Base-by-base conservation (phyloP, 2,329 filamentous ascomycete genomes). In the Lecanicillium sp. region DNA sequence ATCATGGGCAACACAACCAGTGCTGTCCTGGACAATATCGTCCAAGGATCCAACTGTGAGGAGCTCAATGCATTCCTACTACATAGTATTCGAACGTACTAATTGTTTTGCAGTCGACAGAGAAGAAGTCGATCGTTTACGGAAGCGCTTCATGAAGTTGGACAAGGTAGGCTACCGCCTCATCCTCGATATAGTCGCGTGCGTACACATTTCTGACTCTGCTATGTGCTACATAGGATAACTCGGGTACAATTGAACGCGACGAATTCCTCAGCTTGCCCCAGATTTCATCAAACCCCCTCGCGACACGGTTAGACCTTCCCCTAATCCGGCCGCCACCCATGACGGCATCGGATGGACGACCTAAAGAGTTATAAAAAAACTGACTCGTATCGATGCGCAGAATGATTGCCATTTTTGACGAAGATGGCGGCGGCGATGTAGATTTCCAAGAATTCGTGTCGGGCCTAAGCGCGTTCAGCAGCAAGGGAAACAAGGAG, bases 381-480 rank as follows among this genome's bases (percentile, higher is more conserved):
- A 19, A 11, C 28, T 30, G 27, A 41, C 18, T 17, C 31, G 25
- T 25, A 15, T 20, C 17, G n/a, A 4, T 14, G 5, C 5, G 45
- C 57, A 89, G 85, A 64, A 95, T 98, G 88, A 98, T 98, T 56
- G 90, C 92, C 42, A 98, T 96, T 54, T 96, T 98, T 59, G 92
- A 98, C 63, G 92, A 96, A 65, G 92, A 98, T 62, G 92, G 92
- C 46, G 90, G 92, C 52, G 92, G 92, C 55, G 87, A 95, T 54
- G 92, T 98, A 52, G 92, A 98, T 63, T 98, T 98, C 64, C 88
- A 96, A 58, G 92, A 98, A 64, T 98, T 98, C 60, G 92, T 98
- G 9, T 88, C 86, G 2, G 92, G 92, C 4, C 77, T 98, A 34
- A 90, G 83, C 50, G 92, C 92, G 29, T 98, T 98, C 73, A 92